Base-by-base conservation (phyloP, 257 asterid genomes). In the Solanum clarkiae region DNA sequence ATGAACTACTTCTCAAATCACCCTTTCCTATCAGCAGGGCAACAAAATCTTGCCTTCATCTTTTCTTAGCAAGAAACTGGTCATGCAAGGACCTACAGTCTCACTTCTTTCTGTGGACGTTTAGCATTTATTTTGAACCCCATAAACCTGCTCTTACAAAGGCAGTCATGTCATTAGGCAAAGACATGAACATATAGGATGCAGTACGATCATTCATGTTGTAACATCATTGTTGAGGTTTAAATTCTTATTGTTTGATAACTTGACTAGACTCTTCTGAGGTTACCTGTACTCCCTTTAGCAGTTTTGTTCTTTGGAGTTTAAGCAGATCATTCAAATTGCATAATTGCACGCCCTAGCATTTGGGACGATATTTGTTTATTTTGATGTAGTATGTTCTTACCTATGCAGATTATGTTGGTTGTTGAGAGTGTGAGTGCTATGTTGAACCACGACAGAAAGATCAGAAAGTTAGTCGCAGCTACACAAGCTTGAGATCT, bases 381-480 rank as follows among this genome's bases (percentile, higher is more conserved):
- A 16, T 77, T 75, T n/a, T 85, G 55, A 42, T 44, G 12, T 18
- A 8, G 77, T 56, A 36, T 68, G 56, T 49, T 9, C 22, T 32
- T 82, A 79, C 80, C 17, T 72, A 42, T 83, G 92, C 93, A 97
- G 99, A 88, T 94, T 72, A 63, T 95, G 79, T 90, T 97, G 92
- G 94, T 94, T 63, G 97, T 97, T 84, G 98, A 97, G 96, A 94
- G 97, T 57, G 96, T 93, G 60, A 92, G 92, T 82, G 87, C 98
- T 47, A 97, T 95, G 96, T 97, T 95, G 71, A 92, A 94, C 88
- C 92, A 92, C 42, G 99, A 95, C 83, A 90, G 99, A 82, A 93
- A 84, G 91, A 90, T 97, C 81, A 88, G 90, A 90, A 92, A 92
- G 90, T 89, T 94, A 22, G 89, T 91, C 80, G 81, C 86, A 40